Evolutionary conservation across 768 basidiomycete species (phyloP).

Genomic region (Gymnopilus dilepis): DNA sequence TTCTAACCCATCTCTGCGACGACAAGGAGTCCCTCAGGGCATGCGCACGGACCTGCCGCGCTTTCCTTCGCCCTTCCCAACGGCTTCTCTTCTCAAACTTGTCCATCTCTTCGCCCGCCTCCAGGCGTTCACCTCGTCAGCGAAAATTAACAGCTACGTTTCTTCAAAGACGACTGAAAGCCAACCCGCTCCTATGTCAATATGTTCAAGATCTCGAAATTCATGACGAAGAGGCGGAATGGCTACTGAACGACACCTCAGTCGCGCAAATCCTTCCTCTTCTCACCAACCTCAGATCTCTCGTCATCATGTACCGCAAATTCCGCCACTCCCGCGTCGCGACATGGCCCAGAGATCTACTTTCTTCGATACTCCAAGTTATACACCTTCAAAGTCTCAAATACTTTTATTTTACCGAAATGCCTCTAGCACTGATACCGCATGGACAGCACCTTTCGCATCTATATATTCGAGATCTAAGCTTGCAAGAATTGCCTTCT

Average conservation of each 20-base stretch:
- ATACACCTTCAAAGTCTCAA: neutral
- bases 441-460: neutral
- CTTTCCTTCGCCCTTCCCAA: constrained; percentile 8
- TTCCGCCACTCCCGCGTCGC: neutral
- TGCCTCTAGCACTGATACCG: neutral
- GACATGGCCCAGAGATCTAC: neutral
- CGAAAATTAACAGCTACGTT: no score
- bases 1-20: constrained; percentile 5
- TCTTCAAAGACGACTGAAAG: no score
- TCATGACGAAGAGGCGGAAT: neutral
- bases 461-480: neutral
- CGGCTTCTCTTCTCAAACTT: constrained; percentile 10
- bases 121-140: neutral
- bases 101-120: neutral
- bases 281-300: constrained; percentile 9
- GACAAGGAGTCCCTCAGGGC: constrained; percentile 9
- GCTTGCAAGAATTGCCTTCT: neutral
- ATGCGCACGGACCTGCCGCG: constrained; percentile 13
- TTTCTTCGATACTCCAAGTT: neutral
- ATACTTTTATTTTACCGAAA: neutral
- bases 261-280: neutral
- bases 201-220: neutral
- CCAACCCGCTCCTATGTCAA: neutral
- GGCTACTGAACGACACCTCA: neutral
- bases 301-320: constrained; percentile 3